Evolutionary conservation across 495 filamentous ascomycete genomes (phyloP).

Genomic region (Immersiella caudata): DNA sequence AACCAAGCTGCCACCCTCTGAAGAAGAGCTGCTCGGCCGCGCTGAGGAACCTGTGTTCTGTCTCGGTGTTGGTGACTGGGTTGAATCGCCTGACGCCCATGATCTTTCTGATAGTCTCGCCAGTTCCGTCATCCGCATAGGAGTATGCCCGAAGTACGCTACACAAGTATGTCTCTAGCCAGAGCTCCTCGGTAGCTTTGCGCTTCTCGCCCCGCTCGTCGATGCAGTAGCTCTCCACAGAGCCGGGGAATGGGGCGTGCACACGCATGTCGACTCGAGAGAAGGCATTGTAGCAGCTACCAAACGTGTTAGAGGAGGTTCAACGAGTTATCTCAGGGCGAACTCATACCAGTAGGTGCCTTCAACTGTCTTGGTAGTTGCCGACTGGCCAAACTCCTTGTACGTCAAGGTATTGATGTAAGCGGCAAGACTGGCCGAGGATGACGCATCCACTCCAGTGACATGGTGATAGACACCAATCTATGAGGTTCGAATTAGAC

Average conservation of each 20-base stretch:
- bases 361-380: conserved; percentile 84
- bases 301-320: conserved; percentile 14
- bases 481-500: conserved; percentile 50
- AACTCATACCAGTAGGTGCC: conserved; percentile 90
- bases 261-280: conserved; percentile 98
- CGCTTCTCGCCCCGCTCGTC: conserved; percentile 95
- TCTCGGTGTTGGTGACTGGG: conserved; percentile 94
- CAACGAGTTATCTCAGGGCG: background rate
- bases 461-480: conserved; percentile 97
- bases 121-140: conserved; percentile 92
- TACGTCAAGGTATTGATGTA: conserved; percentile 98
- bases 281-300: conserved; percentile 98
- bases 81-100: conserved; percentile 95
- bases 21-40: conserved; percentile 96
- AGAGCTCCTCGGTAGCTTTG: conserved; percentile 86
- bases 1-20: conserved; percentile 91
- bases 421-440: conserved; percentile 92
- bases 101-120: conserved; percentile 89
- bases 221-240: conserved; percentile 92
- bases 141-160: conserved; percentile 90
- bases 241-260: conserved; percentile 92
- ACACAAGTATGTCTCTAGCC: conserved; percentile 97
- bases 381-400: conserved; percentile 73
- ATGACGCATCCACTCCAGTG: conserved; percentile 95
- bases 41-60: conserved; percentile 94